phyloP scores from a whole-genome alignment of 179 eudicot species.

The Amaranthus tricolor region DNA sequence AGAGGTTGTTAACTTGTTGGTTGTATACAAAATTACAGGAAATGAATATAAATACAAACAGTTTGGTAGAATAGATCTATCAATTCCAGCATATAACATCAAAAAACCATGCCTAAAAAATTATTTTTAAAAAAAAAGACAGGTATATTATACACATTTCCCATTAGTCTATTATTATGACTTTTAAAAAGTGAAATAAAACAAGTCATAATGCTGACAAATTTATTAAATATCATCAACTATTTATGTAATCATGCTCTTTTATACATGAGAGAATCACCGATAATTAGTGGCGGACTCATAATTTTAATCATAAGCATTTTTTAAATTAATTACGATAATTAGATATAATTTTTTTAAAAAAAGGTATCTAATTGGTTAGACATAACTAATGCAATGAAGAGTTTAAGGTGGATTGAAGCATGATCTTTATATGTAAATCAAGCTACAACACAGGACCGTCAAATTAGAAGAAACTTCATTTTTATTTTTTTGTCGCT shows the following conservation, averaged over 20 bases:
- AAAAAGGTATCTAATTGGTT: constrained; percentile 35
- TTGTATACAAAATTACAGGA: not conserved
- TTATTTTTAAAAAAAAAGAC: not conserved
- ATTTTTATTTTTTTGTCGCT: too few relatives aligned
- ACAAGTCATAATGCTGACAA: not conserved
- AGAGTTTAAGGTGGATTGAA: constrained; percentile 75
- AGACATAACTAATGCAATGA: constrained; percentile 48
- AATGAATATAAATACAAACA: not conserved
- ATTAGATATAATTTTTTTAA: too few relatives aligned
- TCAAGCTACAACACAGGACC: too few relatives aligned
- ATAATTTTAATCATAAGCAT: not conserved
- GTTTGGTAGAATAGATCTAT: constrained; percentile 24
- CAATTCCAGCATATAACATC: constrained; percentile 19
- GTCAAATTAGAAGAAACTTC: too few relatives aligned
- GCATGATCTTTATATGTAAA: not conserved
- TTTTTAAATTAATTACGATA: not conserved
- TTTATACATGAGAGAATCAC: not conserved
- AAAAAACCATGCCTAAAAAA: not conserved
- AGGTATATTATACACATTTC: not conserved
- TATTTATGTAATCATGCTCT: not conserved
- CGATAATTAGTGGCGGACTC: not conserved
- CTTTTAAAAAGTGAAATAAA: not conserved
- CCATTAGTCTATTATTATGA: not conserved
- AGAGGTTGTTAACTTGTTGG: not conserved
- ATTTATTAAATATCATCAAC: constrained; percentile 6